Conservation (phyloP, 306 rosid species). For the Inga leiocalycina region DNA sequence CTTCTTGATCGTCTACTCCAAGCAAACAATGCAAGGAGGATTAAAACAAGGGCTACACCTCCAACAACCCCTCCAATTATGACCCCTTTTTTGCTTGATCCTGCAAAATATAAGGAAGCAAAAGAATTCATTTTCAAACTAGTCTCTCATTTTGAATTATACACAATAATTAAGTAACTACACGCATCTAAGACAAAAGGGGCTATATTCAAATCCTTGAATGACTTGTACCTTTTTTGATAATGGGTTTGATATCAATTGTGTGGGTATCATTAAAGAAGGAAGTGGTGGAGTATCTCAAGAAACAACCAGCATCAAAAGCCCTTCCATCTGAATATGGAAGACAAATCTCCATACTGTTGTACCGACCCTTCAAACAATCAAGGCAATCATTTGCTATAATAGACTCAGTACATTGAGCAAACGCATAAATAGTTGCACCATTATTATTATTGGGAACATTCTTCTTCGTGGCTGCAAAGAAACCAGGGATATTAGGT, state of each 20-base stretch:
- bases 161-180: too few species aligned
- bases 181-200: neutral
- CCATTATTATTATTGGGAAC: neutral
- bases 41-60: neutral
- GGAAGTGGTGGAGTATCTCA: slow-evolving; percentile 5
- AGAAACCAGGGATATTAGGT: slow-evolving; percentile 35
- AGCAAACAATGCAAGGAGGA: neutral
- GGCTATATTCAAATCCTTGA: neutral
- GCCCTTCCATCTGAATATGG: slow-evolving; percentile 42
- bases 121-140: neutral
- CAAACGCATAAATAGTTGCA: slow-evolving; percentile 35
- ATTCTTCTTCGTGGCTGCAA: slow-evolving; percentile 34
- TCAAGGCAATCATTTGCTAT: slow-evolving; percentile 32
- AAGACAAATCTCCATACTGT: slow-evolving; percentile 34
- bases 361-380: slow-evolving; percentile 40
- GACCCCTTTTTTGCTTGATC: neutral
- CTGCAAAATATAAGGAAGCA: neutral
- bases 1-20: neutral
- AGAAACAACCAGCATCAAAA: slow-evolving; percentile 24
- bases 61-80: neutral
- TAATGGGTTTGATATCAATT: slow-evolving; percentile 10
- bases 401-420: slow-evolving; percentile 45
- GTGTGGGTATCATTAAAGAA: neutral
- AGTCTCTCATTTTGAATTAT: too few species aligned
- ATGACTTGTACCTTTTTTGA: slow-evolving; percentile 26